These are phyloP conservation scores for Paramecium primaurelia DNA, from an alignment of 73 alveolate species.

Conservation along the genomic window DNA sequence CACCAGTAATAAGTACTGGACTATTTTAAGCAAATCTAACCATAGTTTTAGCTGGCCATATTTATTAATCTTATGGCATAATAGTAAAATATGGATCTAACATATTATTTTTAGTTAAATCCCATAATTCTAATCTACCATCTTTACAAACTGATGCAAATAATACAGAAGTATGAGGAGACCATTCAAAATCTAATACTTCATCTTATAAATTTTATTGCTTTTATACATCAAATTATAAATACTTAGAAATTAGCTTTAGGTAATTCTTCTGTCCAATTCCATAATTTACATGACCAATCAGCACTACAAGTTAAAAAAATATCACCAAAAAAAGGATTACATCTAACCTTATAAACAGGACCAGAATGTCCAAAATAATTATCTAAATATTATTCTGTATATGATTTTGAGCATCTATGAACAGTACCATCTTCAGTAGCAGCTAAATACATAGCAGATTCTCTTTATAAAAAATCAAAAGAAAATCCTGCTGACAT, in stretches of 20 bases:
- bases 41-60: constrained; percentile 86
- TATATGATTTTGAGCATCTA: constrained; percentile 90
- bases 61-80: constrained; percentile 30
- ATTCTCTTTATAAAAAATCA: constrained; percentile 78
- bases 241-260: constrained; percentile 57
- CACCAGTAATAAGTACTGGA: constrained; percentile 93
- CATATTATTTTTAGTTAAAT: constrained; percentile 83
- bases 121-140: constrained; percentile 98
- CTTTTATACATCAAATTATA: background rate
- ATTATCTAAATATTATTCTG: constrained; percentile 90
- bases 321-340: constrained; percentile 93
- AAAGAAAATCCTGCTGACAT: constrained; percentile 82
- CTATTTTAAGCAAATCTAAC: constrained; percentile 88
- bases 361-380: constrained; percentile 98
- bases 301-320: constrained; percentile 96
- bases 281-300: constrained; percentile 97
- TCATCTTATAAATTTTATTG: constrained; percentile 79
- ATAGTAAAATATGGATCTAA: constrained; percentile 72
- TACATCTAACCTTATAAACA: constrained; percentile 94
- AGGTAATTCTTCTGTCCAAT: constrained; percentile 80
- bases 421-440: constrained; percentile 97
- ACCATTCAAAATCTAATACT: constrained; percentile 96
- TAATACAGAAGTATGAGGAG: constrained; percentile 90
- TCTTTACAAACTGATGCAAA: constrained; percentile 96
- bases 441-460: constrained; percentile 89